Percentiles rank a stretch among this genome's conserved stretches.
phyloP scores from a whole-genome alignment of 345 rosid genomes.

The Salix koriyanagi region DNA sequence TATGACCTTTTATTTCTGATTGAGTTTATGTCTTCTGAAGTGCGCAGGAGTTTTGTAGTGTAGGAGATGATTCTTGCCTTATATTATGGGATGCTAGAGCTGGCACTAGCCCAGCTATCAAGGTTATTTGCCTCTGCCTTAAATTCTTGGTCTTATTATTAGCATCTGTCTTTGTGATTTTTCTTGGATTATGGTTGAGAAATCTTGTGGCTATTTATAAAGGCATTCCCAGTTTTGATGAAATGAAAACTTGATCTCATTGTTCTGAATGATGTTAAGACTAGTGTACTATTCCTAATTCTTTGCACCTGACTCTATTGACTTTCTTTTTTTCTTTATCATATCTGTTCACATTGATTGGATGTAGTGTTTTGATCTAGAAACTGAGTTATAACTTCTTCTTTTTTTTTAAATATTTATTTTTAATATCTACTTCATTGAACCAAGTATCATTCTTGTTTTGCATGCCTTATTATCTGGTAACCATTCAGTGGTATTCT shows the following conservation, averaged over 20 bases:
- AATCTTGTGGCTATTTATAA: not conserved
- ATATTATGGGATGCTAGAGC: constrained; percentile 97
- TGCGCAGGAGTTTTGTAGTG: constrained; percentile 97
- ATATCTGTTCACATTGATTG: not conserved
- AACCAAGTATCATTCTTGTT: not conserved
- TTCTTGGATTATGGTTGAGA: not conserved
- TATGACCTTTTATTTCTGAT: constrained; percentile 18
- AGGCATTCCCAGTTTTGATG: not conserved
- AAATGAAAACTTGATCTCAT: not conserved
- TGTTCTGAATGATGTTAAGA: not conserved
- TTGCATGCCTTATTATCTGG: not conserved
- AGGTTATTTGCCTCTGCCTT: constrained; percentile 40
- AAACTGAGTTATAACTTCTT: not conserved
- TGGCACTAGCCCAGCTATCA: constrained; percentile 71
- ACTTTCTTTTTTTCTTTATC: not conserved
- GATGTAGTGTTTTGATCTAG: not conserved
- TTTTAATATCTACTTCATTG: not conserved
- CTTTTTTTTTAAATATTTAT: not conserved
- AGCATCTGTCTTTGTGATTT: not conserved
- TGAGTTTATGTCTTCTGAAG: constrained; percentile 38
- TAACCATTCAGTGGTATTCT: not conserved
- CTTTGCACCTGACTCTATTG: not conserved
- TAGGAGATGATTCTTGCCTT: constrained; percentile 99
- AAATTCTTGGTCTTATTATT: not conserved
- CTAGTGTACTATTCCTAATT: not conserved